Conservation (phyloP, 352 stramenopile genomes). For the Pythium aquatile region DNA sequence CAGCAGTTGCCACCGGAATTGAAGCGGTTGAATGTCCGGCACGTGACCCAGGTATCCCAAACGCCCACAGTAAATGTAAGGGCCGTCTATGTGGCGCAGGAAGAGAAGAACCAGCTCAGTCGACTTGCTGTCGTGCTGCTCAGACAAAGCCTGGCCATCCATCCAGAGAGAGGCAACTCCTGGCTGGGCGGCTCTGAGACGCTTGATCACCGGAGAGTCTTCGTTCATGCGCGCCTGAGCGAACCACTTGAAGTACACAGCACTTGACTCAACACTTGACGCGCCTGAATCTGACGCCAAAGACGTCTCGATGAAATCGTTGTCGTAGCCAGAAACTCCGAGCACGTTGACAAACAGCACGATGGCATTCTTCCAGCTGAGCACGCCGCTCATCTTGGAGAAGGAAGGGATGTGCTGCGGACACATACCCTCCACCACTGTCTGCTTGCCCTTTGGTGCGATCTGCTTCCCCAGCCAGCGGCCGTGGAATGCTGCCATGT, state of each 20-base stretch:
- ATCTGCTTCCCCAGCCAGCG: slow-evolving; percentile 53
- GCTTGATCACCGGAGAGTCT: slow-evolving; percentile 31
- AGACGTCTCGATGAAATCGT: slow-evolving; percentile 38
- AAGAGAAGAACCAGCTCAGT: slow-evolving; percentile 47
- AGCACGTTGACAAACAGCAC: slow-evolving; percentile 55
- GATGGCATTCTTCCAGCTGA: slow-evolving; percentile 54
- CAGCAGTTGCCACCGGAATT: slow-evolving; percentile 70
- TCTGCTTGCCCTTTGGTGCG: slow-evolving; percentile 45
- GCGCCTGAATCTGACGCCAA: background rate
- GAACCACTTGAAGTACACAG: slow-evolving; percentile 64
- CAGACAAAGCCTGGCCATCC: slow-evolving; percentile 17
- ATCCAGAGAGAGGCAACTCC: slow-evolving; percentile 35
- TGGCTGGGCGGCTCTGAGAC: slow-evolving; percentile 29
- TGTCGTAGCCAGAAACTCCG: slow-evolving; percentile 39
- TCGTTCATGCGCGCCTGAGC: slow-evolving; percentile 34
- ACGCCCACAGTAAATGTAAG: slow-evolving; percentile 69
- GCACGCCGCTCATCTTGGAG: slow-evolving; percentile 47
- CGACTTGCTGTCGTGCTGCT: background rate
- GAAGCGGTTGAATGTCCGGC: slow-evolving; percentile 32
- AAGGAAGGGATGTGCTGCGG: slow-evolving; percentile 28
- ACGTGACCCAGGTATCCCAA: slow-evolving; percentile 50
- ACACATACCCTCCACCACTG: slow-evolving; percentile 52
- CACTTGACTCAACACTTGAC: background rate
- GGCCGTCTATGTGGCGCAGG: slow-evolving; percentile 42
- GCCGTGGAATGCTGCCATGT: slow-evolving; percentile 42